These are phyloP conservation scores for Crithidia bombi DNA, from an alignment of 208 protist genomes.

Conservation along the genomic window DNA sequence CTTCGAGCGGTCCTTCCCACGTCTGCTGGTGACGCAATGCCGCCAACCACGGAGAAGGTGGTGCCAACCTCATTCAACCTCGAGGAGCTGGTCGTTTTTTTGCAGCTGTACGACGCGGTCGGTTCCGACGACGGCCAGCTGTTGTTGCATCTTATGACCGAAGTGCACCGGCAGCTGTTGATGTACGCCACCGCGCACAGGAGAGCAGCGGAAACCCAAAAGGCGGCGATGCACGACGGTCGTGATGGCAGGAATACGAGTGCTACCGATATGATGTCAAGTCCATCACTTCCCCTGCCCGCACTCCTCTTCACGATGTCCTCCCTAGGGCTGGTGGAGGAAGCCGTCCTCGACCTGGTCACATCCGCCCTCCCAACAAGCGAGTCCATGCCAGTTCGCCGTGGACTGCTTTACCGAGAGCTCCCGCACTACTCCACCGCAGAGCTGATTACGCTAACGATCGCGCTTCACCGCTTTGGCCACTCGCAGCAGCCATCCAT, in stretches of 20 bases:
- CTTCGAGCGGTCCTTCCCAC: not conserved
- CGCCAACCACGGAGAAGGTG: not conserved
- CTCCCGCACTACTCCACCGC: slow-evolving; percentile 37
- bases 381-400: not conserved
- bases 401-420: slow-evolving; percentile 44
- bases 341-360: slow-evolving; percentile 49
- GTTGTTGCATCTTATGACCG: slow-evolving; percentile 55
- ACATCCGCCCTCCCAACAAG: slow-evolving; percentile 11
- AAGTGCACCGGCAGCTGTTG: slow-evolving; percentile 56
- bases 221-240: too few species aligned
- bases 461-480: slow-evolving; percentile 77
- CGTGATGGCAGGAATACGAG: not conserved
- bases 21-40: too few species aligned
- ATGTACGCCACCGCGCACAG: slow-evolving; percentile 12
- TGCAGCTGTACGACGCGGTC: slow-evolving; percentile 60
- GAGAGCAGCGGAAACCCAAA: not conserved
- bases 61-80: slow-evolving; percentile 35
- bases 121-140: slow-evolving; percentile 68
- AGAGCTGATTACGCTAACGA: slow-evolving; percentile 55
- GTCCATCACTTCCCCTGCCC: slow-evolving; percentile 38
- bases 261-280: not conserved
- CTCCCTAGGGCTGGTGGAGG: slow-evolving; percentile 58
- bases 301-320: slow-evolving; percentile 62
- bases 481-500: slow-evolving; percentile 62
- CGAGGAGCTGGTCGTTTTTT: slow-evolving; percentile 48